Base-by-base conservation (phyloP, 768 basidiomycete species). In the Mycena floridula region DNA sequence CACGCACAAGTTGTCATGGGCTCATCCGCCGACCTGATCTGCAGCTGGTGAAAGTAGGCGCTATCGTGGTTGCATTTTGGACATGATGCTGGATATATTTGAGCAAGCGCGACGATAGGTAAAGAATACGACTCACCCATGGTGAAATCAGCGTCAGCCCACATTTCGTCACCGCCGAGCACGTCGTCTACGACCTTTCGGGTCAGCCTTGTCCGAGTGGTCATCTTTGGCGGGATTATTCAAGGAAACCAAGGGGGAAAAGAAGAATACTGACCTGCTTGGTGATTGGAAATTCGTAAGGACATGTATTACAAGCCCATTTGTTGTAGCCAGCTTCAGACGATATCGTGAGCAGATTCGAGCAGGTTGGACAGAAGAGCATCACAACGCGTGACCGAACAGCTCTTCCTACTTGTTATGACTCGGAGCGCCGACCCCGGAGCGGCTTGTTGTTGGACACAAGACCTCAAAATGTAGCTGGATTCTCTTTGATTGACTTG, bases 161-260 rank as follows among this genome's bases (percentile, higher is more conserved):
- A 96, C 65, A 82, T 82, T 48, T 91, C 89, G 27, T 89, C 91
- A 3, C 91, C 93, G 41, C 95, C 96, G 22, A 98, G 70, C 5
- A 99, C 94, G 56, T 98, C 96, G 59, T 99, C 96, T 11, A 92
- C 85, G 53, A 84, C 77, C 57, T 98, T 98, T n/a, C 89, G 76
- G 52, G 82, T 83, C 41, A 96, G 70, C 45, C 79, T 79, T 23
- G 86, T 92, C 37, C 94, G 73, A 42, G 90, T 89, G 6, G 93
- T 96, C 81, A 96, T 93, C 89, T 96, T 53, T n/a, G 47, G 18
- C 13, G 4, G 13, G 32, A 13, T 7, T 35, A 13, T 4, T 13
- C 13, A 35, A 35, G 15, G 15, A 35, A 15, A 15, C 13, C 36
- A 24, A 15, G 24, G 25, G 20, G 27, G n/a, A 13, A 43, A 25